Evolutionary conservation across 495 filamentous ascomycete genomes (phyloP), one percentile per base, ranked within the genome.

Genomic region (Endocarpon pusillum): DNA sequence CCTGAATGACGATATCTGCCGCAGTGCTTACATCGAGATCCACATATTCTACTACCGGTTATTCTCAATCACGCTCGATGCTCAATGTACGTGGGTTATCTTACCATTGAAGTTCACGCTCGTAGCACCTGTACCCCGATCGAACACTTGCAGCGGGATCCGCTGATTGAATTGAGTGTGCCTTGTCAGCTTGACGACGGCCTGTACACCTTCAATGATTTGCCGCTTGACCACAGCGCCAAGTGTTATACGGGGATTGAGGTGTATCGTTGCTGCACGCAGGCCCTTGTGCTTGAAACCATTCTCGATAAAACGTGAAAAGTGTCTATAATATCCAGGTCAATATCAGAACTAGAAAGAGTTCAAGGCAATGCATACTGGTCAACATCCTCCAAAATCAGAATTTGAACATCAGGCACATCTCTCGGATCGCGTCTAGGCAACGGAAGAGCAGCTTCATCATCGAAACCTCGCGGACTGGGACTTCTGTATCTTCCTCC

Each of bases 321-420:
- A 94, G 32, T 78, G 75, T 25, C 78, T 78, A 40, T 6, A 37
- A 5, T 7, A 26, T 7, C 9, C 17, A 6, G 3, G 26, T 17
- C 11, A 8, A 9, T 5, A 3, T 36, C 20, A 19, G 16, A 21
- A 15, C 17, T 25, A 19, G 41, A 15, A 4, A n/a, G 20, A 15
- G 15, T 14, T 19, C 3, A n/a, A 24, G 31, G 12, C 12, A 20
- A 21, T 12, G 49, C 67, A 42, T 39, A 76, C 74, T 70, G 66
- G 24, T 83, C 75, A 9, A 94, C 61, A 46, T 86, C 75, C 42
- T 87, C 77, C 10, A 82, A 53, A 1, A 92, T 68, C 2, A 97
- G 61, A 18, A 94, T 66, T 45, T 94, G 87, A 18, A 96, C 80
- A 44, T 96, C 89, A 3, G 89, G 89, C 15, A 96, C 73, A 39